Conservation (phyloP, 2,329 filamentous ascomycete genomes). For the Penicillium capsulatum region DNA sequence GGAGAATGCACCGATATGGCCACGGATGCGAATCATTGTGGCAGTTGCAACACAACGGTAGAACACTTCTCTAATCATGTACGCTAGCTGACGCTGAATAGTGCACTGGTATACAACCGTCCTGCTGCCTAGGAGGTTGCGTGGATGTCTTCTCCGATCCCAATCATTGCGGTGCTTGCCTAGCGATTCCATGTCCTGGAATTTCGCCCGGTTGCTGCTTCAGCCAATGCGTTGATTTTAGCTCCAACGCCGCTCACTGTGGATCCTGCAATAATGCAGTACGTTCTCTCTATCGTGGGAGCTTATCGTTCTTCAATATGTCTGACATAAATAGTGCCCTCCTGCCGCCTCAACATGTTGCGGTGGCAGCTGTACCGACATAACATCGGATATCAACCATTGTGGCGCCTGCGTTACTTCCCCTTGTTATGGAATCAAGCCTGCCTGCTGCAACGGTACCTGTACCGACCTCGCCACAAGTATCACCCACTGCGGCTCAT, state of each 20-base stretch:
- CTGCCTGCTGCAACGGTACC: conserved; percentile 9
- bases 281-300: background rate
- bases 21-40: conserved; percentile 8
- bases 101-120: conserved; percentile 11
- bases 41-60: conserved; percentile 9
- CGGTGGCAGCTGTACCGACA: conserved; percentile 10
- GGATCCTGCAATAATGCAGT: conserved; percentile 5
- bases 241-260: conserved; percentile 5
- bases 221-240: conserved; percentile 8
- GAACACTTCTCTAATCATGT: background rate
- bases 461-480: conserved; percentile 9
- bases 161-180: conserved; percentile 9
- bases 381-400: conserved; percentile 4
- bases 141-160: conserved; percentile 2
- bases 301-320: background rate
- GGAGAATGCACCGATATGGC: conserved; percentile 11
- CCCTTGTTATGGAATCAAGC: conserved; percentile 9
- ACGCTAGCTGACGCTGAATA: background rate
- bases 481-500: conserved; percentile 9
- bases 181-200: conserved; percentile 7
- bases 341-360: conserved; percentile 10
- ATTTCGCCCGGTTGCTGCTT: conserved; percentile 10
- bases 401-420: conserved; percentile 8
- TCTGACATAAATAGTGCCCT: conserved; percentile 4
- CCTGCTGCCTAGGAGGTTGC: conserved; percentile 10